Evolutionary conservation across 495 filamentous ascomycete species (phyloP).

Genomic region (Tuber microsphaerosporum): DNA sequence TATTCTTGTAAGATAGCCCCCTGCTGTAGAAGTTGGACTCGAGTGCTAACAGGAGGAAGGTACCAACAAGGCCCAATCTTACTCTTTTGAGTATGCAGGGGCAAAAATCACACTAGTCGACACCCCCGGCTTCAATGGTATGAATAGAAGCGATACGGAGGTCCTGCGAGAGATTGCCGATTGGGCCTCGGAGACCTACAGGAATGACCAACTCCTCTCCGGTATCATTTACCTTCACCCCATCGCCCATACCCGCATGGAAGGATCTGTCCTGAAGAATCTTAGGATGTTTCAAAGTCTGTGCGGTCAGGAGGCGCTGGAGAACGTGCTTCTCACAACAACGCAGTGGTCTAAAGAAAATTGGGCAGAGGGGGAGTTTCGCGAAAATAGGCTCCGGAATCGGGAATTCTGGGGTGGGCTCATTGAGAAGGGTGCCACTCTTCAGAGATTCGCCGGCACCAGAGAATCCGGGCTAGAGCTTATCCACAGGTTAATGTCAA

Average conservation of each 20-base stretch:
- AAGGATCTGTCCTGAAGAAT: constrained; percentile 44
- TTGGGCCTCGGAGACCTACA: constrained; percentile 39
- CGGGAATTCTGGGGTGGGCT: constrained; percentile 46
- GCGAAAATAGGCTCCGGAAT: constrained; percentile 42
- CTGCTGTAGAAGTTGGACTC: too few relatives aligned
- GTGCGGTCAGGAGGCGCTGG: constrained; percentile 43
- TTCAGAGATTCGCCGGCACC: constrained; percentile 37
- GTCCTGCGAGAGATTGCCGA: constrained; percentile 43
- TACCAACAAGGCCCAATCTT: constrained; percentile 20
- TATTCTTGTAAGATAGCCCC: too few relatives aligned
- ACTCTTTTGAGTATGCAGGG: constrained; percentile 19
- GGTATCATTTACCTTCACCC: constrained; percentile 48
- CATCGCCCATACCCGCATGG: constrained; percentile 45
- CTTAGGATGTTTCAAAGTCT: constrained; percentile 46
- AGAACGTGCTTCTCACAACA: constrained; percentile 46
- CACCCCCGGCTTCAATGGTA: constrained; percentile 52
- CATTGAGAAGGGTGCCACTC: constrained; percentile 36
- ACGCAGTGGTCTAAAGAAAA: constrained; percentile 45
- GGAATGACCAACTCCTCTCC: constrained; percentile 28
- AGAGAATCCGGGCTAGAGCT: constrained; percentile 42
- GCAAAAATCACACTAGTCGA: constrained; percentile 44
- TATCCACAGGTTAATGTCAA: constrained; percentile 20
- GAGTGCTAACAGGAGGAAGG: constrained; percentile 11
- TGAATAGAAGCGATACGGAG: constrained; percentile 43
- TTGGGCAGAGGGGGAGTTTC: constrained; percentile 6